A percentile compares a stretch with the other conserved stretches of the same genome.
Evolutionary conservation across 2,329 filamentous ascomycete genomes (phyloP).

Genomic region (Neocatenulostroma microsporum): DNA sequence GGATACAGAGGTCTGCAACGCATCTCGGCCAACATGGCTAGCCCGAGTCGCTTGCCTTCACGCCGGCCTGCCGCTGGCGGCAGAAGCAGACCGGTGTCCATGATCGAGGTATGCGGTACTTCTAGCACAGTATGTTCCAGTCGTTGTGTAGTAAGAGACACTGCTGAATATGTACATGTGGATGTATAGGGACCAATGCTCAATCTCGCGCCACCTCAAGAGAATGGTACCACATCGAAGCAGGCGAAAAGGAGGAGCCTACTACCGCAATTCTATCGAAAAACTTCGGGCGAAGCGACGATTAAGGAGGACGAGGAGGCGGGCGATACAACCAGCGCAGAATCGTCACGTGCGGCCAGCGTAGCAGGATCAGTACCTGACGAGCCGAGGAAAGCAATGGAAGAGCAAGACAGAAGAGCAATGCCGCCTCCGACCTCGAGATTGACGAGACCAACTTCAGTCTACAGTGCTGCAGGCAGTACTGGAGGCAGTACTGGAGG

Average conservation of each 20-base stretch:
- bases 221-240: conserved; percentile 11
- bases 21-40: conserved; percentile 17
- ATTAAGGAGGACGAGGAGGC: conserved; percentile 19
- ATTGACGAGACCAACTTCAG: conserved; percentile 12
- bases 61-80: conserved; percentile 14
- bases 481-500: too few relatives aligned
- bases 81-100: conserved; percentile 22
- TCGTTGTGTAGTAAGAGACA: too few relatives aligned
- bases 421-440: conserved; percentile 24
- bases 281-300: conserved; percentile 14
- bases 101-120: conserved; percentile 26
- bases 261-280: conserved; percentile 24
- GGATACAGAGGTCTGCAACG: too few relatives aligned
- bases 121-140: too few relatives aligned
- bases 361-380: conserved; percentile 1
- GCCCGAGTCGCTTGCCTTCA: conserved; percentile 21
- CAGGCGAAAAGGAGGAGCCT: conserved; percentile 25
- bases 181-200: too few relatives aligned
- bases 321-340: conserved; percentile 10
- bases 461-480: conserved; percentile 11
- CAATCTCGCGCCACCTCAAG: conserved; percentile 1
- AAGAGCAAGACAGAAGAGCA: conserved; percentile 15
- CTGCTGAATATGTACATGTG: too few relatives aligned
- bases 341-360: too few relatives aligned
- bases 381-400: conserved; percentile 8